Evolutionary conservation across 2,329 filamentous ascomycete genomes (phyloP), one percentile per base, ranked within the genome.

Genomic region (Fusarium anthophilum): DNA sequence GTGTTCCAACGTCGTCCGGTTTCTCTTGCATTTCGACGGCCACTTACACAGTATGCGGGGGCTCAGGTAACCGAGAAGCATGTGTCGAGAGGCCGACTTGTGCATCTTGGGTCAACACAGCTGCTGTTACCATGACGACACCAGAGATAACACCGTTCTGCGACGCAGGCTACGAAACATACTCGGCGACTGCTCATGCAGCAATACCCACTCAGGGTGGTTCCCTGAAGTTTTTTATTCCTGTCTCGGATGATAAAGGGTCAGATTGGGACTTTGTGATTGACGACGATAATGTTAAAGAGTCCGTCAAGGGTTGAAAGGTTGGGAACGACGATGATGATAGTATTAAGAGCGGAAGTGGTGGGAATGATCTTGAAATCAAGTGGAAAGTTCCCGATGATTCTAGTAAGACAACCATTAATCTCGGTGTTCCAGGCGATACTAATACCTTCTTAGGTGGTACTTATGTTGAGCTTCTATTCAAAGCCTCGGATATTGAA

Each of bases 401-500:
- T 0, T 53, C 32, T 1, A 37, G 50, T 37, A 53, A 26, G 48
- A 51, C 7, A 28, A 28, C 26, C 26, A 28, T 28, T 28, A 28
- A 28, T 28, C 26, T 28, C 26, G 26, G 26, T 28, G 26, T 28
- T 51, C 12, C 2, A 20, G n/a, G 2, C 3, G 3, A 18, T 24
- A 1, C 48, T 26, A 11, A 53, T 24, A 37, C 6, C 2, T 6
- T 0, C 9, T 28, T 28, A 53, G 50, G 9, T 26, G 50, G n/a
- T 0, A 53, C n/a, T 14, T 53, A 53, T 37, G 17, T 53, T 24
- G 32, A 53, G 50, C 0, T 53, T 0, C 17, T 37, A 1, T 24
- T 53, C 32, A 6, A 11, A 24, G 0, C 50, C 0, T 53, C 50
- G 3, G 12, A 37, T 20, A 5, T 26, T 0, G 13, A 26, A 3